Evolutionary conservation across 2,329 filamentous ascomycete genomes (phyloP), one percentile per base, ranked within the genome.

Genomic region (Paecilomyces variotii): DNA sequence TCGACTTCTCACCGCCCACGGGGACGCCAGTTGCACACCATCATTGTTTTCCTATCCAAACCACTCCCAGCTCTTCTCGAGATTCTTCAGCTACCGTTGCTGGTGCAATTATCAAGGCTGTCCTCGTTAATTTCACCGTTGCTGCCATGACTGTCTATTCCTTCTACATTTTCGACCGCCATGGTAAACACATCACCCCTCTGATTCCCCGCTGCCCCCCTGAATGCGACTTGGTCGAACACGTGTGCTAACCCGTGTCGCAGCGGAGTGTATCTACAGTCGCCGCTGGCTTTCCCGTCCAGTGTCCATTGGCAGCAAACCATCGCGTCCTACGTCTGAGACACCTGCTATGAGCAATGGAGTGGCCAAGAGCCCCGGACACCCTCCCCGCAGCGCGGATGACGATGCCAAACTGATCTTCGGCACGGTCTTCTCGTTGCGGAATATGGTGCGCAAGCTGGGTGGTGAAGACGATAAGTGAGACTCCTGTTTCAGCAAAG

Each of bases 141-240:
- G 55, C 65, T 74, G 79, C 67, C 71, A 97, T 99, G 94, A 87
- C 89, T 61, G 89, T 97, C 75, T 97, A 95, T 79, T 92, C 91
- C 60, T 96, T 99, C 78, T 96, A 96, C 82, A 97, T 99, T 72
- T 99, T 99, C 74, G 94, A 99, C 79, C 88, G 94, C 65, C 94
- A 99, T 78, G 96, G 94, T 97, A 82, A 72, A 84, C 28, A 24
- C 53, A 35, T 53, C 45, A 45, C 54, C 52, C 49, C 27, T 24
- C 39, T 14, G 14, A 24, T 14, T 53, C 53, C 26, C 52, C 56
- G 28, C 57, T 25, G 9, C 39, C 56, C 10, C 24, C 25, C 50
- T 52, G 25, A 52, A 52, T 52, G 50, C n/a, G 14, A 45, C 39
- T 45, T 45, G 39, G 27, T 14, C 25, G 50, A 52, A 26, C 50